Conservation (phyloP, 2,329 filamentous ascomycete genomes). For the Trichoderma sp. region DNA sequence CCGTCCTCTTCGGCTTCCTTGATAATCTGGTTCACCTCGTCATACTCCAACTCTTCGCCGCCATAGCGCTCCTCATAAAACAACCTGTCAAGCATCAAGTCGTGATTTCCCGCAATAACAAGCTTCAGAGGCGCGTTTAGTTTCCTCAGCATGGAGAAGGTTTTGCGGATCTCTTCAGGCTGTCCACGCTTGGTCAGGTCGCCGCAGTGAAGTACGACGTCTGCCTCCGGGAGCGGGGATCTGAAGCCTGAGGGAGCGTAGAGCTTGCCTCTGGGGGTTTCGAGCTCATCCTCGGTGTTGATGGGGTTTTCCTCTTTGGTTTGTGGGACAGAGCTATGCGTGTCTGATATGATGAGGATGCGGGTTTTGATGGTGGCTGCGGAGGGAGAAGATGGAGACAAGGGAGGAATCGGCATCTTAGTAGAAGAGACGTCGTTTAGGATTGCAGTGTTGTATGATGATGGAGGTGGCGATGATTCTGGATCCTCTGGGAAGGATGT, state of each 20-base stretch:
- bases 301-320: constrained; percentile 23
- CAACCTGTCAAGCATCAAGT: constrained; percentile 44
- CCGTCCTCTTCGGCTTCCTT: constrained; percentile 38
- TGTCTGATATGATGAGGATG: constrained; percentile 44
- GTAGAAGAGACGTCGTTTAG: neutral
- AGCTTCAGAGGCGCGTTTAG: constrained; percentile 54
- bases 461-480: too few relatives aligned
- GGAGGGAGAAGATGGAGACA: neutral
- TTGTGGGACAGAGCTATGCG: constrained; percentile 34
- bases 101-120: constrained; percentile 58
- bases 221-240: constrained; percentile 38
- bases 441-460: neutral
- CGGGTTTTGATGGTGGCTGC: constrained; percentile 36
- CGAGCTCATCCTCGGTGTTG: constrained; percentile 31
- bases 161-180: constrained; percentile 41
- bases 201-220: constrained; percentile 56
- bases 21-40: constrained; percentile 43
- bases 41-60: constrained; percentile 25
- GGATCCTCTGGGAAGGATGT: neutral
- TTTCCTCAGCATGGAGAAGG: constrained; percentile 44
- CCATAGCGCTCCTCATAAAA: constrained; percentile 24
- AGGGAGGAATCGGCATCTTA: neutral
- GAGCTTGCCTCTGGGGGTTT: constrained; percentile 17
- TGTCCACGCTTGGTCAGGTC: constrained; percentile 49
- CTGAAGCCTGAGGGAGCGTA: constrained; percentile 34